Conservation (phyloP, 1,284 basidiomycete genomes). For the Ceratobasidium sp. region DNA sequence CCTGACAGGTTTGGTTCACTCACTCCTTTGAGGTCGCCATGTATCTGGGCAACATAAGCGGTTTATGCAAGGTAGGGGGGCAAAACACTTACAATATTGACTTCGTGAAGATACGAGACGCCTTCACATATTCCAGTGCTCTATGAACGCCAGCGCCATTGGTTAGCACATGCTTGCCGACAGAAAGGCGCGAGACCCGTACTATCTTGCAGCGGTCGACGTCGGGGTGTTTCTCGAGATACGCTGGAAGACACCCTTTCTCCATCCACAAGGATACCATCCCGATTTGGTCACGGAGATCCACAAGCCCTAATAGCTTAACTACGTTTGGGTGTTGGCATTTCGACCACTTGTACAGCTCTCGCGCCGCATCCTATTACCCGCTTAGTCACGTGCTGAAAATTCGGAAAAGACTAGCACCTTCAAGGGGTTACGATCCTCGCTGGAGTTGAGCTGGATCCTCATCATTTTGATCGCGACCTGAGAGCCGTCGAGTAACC, state of each 20-base stretch:
- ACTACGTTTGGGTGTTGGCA: neutral
- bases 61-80: neutral
- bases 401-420: no score
- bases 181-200: neutral
- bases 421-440: no score
- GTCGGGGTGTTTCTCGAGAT: neutral
- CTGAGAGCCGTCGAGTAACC: no score
- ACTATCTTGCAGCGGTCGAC: neutral
- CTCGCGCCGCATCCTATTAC: neutral
- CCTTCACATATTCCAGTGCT: neutral
- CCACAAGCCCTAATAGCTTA: neutral
- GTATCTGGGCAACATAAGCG: no score
- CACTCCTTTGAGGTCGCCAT: no score
- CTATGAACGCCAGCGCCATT: neutral
- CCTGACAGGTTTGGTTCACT: no score
- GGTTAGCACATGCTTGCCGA: no score
- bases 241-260: neutral
- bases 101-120: neutral
- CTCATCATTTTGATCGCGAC: no score
- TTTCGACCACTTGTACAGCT: slow-evolving; percentile 1
- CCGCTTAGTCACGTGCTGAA: no score
- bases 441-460: no score
- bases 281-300: neutral
- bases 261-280: neutral
- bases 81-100: neutral